Evolutionary conservation across 129 eudicot species (phyloP), one percentile per base, ranked within the genome.

Genomic region (Apium graveolens): DNA sequence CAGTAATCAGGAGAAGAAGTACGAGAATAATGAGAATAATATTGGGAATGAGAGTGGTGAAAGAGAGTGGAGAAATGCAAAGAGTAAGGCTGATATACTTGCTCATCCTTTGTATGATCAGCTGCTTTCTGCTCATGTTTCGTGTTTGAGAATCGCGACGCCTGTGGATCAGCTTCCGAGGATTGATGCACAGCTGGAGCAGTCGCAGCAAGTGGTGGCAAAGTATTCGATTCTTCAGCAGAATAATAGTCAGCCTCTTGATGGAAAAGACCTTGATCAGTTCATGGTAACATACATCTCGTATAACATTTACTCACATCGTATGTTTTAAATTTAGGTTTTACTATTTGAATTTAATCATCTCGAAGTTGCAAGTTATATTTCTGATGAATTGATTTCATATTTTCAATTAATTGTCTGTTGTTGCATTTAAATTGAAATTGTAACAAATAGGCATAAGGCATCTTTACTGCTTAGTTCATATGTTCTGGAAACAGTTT

Each of bases 151-250:
- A 29, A 88, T 92, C 32, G 97, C 96, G 1, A 92, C 97, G 45
- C 97, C 98, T 74, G 96, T 92, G 76, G 98, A 92, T 87, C 98
- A 92, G 89, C 82, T 92, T 75, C 98, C 96, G 27, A 83, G 96
- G 79, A 92, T 92, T 12, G 98, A 92, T 71, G 96, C 96, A 7
- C 98, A 92, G 87, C 89, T 92, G 31, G 86, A 91, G 9, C 98
- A 90, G 84, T 88, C 98, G 70, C 96, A 92, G 86, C 86, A 90
- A 24, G 97, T 92, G 43, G 91, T 92, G 44, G 87, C 87, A 0
- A 92, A 92, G 82, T 92, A 92, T 78, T 85, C 97, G 0, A 82
- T 82, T 11, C 84, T 92, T 34, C 88, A 85, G n/a, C 88, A 86
- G 78, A 91, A 75, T 53, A 79, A 57, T 70, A 84, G 77, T 49